phyloP scores from a whole-genome alignment of 768 basidiomycete species.

The Leccinum aurantiacum region DNA sequence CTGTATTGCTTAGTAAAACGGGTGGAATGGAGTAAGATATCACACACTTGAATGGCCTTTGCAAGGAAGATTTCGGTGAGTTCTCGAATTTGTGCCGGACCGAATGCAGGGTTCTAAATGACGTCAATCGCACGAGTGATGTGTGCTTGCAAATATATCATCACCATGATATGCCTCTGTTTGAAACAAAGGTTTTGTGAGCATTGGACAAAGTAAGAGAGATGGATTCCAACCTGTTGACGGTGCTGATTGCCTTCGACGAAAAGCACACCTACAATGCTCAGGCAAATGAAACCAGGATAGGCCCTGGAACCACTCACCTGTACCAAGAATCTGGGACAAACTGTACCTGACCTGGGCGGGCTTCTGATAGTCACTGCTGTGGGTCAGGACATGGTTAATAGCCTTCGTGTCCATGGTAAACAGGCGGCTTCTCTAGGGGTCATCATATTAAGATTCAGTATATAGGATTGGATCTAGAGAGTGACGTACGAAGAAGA shows the following conservation, averaged over 20 bases:
- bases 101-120: too few relatives aligned
- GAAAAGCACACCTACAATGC: slow-evolving; percentile 1
- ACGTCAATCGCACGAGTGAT: too few relatives aligned
- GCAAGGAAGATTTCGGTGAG: too few relatives aligned
- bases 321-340: slow-evolving; percentile 1
- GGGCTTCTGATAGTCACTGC: slow-evolving; percentile 4
- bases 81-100: too few relatives aligned
- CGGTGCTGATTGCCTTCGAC: slow-evolving; percentile 31
- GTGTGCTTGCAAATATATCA: background rate
- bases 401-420: slow-evolving; percentile 7
- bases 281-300: too few relatives aligned
- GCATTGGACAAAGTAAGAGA: background rate
- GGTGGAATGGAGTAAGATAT: too few relatives aligned
- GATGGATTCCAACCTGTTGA: slow-evolving; percentile 31
- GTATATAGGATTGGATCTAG: too few relatives aligned
- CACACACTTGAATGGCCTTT: too few relatives aligned
- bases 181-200: background rate
- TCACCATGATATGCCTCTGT: slow-evolving; percentile 30
- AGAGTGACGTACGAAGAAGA: slow-evolving; percentile 7
- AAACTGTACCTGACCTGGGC: slow-evolving; percentile 1
- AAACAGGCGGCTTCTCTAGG: background rate
- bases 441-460: background rate
- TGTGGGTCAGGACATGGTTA: slow-evolving; percentile 6
- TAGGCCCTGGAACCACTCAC: too few relatives aligned
- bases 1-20: too few relatives aligned